Base-by-base conservation (phyloP, 1,139 yeast species). In the Candida frijolesensis region DNA sequence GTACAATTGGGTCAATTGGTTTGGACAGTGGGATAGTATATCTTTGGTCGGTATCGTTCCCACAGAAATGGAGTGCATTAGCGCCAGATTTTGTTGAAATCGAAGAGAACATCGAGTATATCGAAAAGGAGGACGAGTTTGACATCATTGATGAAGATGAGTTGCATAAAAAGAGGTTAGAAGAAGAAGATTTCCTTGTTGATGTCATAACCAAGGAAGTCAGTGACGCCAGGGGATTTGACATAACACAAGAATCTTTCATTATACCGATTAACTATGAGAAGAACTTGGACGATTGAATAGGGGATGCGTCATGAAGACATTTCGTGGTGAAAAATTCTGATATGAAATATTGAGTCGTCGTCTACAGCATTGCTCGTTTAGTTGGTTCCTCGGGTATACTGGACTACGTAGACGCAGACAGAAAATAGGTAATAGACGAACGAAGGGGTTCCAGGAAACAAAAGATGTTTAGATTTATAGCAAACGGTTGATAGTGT, bases 41-140 rank as follows among this genome's bases (percentile, higher is more conserved):
- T 63, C 65, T 89, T 45, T 94, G 97, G 97, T 83, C 88, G 50
- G 81, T 89, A 15, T 82, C 82, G 43, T 83, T 89, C 38, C 96
- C 96, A 0, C 97, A 91, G 61, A 88, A 89, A 68, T 92, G 99
- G 99, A 87, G 96, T 66, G 96, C 97, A 0, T 74, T 92, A 58
- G 98, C 98, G 0, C 98, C 98, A 0, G 99, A 94, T 66, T 92
- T 94, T 64, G 96, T 88, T 49, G 98, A 92, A 65, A 85, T 92
- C 41, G 97, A 92, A 63, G 97, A 92, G 61, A 92, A 91, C 61
- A 86, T 90, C 12, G 91, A 89, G 54, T 92, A 92, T 66, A 83
- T 84, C 55, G 99, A 92, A 62, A 80, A 80, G 52, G 99, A 92
- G 65, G 96, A 91, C 65, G 99, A 92, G 66, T 92, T 92, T 66